Base-by-base conservation (phyloP, 2,329 filamentous ascomycete species). In the Cladobotryum mycophilum region DNA sequence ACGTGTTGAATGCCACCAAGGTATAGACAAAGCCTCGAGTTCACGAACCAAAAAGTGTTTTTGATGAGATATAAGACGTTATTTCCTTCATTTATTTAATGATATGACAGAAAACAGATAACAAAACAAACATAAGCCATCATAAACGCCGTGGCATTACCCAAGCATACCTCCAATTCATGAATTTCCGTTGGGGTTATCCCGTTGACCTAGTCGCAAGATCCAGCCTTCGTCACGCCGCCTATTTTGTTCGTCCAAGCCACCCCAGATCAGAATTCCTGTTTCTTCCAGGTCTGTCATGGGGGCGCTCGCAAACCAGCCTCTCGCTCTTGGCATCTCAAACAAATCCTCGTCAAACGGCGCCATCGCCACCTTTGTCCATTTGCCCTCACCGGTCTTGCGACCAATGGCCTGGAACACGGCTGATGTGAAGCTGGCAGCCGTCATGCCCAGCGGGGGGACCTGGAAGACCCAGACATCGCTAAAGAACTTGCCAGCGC, bases 391-490 rank as follows among this genome's bases (percentile, higher is more conserved):
- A 20, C 75, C 76, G 9, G 75, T 78, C 60, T 73, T 72, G 48
- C 72, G 70, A 13, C 79, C 78, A 4, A 80, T 64, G 37, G 73
- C 73, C 54, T 76, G 73, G 64, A 73, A 67, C 48, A 82, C 68
- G n/a, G 79, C 77, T 52, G 82, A 71, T 30, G 76, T 74, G 53
- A 84, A 65, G 58, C 76, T 78, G 2, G 79, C 79, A 1, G 74
- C 68, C 13, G 76, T 78, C 71, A 77, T 75, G 51, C 76, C 74
- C 43, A 74, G 64, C 9, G 79, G 74, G 9, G 79, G 80, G 15
- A 82, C 73, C 65, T 82, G 78, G 66, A 82, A 85, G 14, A 76
- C 73, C 83, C 83, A 86, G 15, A 83, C 75, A 60, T 86, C 82
- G 55, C 72, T 67, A 67, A 74, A 76, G 63, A 81, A 83, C 52